phyloP scores from a whole-genome alignment of 306 rosid species.

The Crotalaria pallida region DNA sequence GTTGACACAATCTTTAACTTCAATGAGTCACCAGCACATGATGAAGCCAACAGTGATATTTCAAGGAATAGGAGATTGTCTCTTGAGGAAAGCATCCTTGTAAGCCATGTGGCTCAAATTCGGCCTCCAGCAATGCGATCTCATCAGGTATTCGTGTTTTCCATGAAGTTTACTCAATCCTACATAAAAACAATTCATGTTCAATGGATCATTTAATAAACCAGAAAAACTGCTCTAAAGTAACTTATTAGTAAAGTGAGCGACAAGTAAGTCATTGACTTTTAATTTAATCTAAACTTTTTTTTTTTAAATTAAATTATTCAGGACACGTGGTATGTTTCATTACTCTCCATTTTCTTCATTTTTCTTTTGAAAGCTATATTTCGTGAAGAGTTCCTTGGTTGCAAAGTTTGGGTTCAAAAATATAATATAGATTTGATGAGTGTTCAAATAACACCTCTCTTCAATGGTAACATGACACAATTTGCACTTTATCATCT shows the following conservation, averaged over 20 bases:
- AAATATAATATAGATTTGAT: too few relatives aligned
- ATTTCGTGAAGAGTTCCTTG: too few relatives aligned
- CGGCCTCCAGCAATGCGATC: constrained; percentile 29
- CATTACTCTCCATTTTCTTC: too few relatives aligned
- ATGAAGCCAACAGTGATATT: constrained; percentile 20
- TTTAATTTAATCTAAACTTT: background rate
- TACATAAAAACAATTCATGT: too few relatives aligned
- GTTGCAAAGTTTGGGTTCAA: too few relatives aligned
- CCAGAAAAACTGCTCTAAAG: too few relatives aligned
- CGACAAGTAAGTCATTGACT: background rate
- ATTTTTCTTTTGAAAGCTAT: too few relatives aligned
- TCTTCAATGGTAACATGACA: background rate
- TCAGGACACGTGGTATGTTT: too few relatives aligned
- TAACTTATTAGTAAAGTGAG: too few relatives aligned
- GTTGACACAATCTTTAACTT: constrained; percentile 27
- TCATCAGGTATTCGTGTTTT: constrained; percentile 44
- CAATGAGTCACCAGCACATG: constrained; percentile 20
- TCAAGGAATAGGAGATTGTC: constrained; percentile 58
- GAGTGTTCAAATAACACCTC: too few relatives aligned
- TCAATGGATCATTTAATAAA: background rate
- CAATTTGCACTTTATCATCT: background rate
- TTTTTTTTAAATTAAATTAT: too few relatives aligned
- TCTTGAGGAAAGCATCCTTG: constrained; percentile 69
- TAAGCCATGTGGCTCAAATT: constrained; percentile 28
- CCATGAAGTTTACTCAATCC: background rate